Percentiles rank a stretch among this genome's conserved stretches.
phyloP scores from a whole-genome alignment of 108 stramenopile species.

The Nitzschia putrida region DNA sequence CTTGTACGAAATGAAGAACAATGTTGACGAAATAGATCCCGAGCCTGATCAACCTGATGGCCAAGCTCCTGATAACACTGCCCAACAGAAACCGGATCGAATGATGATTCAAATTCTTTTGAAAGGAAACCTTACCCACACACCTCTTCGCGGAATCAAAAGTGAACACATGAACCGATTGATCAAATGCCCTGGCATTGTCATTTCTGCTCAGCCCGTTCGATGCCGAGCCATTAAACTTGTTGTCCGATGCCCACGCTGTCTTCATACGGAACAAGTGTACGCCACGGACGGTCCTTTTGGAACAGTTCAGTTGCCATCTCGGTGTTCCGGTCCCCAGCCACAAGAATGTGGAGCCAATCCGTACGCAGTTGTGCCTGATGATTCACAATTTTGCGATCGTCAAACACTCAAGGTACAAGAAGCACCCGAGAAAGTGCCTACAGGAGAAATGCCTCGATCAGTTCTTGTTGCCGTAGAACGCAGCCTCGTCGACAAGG shows the following conservation, averaged over 20 bases:
- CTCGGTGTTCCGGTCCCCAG: slow-evolving; percentile 51
- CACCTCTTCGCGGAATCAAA: slow-evolving; percentile 86
- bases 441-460: slow-evolving; percentile 97
- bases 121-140: slow-evolving; percentile 68
- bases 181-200: slow-evolving; percentile 93
- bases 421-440: slow-evolving; percentile 91
- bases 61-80: slow-evolving; percentile 18
- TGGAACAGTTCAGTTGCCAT: slow-evolving; percentile 60
- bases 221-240: slow-evolving; percentile 83
- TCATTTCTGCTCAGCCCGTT: slow-evolving; percentile 86
- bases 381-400: slow-evolving; percentile 91
- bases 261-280: slow-evolving; percentile 63
- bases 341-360: slow-evolving; percentile 77
- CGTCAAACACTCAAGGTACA: slow-evolving; percentile 97
- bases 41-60: slow-evolving; percentile 13
- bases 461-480: slow-evolving; percentile 91
- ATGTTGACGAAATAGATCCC: slow-evolving; percentile 14
- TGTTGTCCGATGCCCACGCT: slow-evolving; percentile 82
- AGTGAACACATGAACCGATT: slow-evolving; percentile 93
- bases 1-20: slow-evolving; percentile 42
- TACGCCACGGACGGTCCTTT: slow-evolving; percentile 58
- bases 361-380: slow-evolving; percentile 90
- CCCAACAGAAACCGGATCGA: slow-evolving; percentile 1
- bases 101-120: slow-evolving; percentile 71
- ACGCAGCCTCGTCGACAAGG: slow-evolving; percentile 86